Evolutionary conservation across 2,329 filamentous ascomycete genomes (phyloP).

Genomic region (Colletotrichum abscissum): DNA sequence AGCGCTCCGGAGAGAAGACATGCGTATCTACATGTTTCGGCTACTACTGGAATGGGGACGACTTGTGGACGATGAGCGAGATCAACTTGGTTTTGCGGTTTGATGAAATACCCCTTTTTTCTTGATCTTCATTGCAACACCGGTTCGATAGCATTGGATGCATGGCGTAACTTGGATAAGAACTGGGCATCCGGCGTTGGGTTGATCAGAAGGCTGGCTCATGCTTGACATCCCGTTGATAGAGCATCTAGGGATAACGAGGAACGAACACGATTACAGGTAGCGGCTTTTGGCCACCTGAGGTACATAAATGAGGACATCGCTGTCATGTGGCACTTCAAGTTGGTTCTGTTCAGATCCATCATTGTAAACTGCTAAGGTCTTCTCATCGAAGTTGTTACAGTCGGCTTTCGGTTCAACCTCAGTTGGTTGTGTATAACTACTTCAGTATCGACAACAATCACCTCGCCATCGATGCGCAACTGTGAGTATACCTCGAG

Average conservation of each 20-base stretch:
- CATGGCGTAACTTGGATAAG: neutral
- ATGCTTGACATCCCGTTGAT: neutral
- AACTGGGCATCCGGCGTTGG: neutral
- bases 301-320: neutral
- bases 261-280: neutral
- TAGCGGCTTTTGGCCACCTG: neutral
- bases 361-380: rapidly evolving
- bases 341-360: neutral
- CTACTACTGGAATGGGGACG: constrained; percentile 78
- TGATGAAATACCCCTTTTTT: constrained; percentile 21
- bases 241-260: neutral
- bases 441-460: too few relatives aligned
- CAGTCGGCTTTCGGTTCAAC: too few relatives aligned
- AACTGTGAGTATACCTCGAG: too few relatives aligned
- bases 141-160: neutral
- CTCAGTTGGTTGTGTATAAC: too few relatives aligned
- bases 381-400: neutral
- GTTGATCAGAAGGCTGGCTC: neutral
- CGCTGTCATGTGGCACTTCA: neutral
- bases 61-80: constrained; percentile 66
- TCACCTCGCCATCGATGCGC: too few relatives aligned
- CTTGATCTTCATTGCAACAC: neutral
- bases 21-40: constrained; percentile 81
- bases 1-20: constrained; percentile 74
- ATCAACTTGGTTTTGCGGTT: constrained; percentile 46